Conservation (phyloP, 805 yeast genomes). For the Metschnikowia colocasiae region DNA sequence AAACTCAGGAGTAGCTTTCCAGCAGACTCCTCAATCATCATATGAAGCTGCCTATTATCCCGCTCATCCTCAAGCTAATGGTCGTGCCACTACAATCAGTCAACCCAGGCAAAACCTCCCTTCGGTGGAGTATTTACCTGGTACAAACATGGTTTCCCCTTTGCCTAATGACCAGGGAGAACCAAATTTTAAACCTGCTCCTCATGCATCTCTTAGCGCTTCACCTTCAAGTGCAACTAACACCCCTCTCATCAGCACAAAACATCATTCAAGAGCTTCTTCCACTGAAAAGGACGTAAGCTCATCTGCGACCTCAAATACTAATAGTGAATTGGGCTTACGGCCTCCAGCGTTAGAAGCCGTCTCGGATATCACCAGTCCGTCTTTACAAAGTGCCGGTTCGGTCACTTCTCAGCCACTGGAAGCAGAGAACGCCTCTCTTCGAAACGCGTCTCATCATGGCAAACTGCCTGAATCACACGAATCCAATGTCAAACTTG, state of each 20-base stretch:
- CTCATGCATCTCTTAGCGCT: neutral
- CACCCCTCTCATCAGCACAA: neutral
- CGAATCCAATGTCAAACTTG: constrained; percentile 7
- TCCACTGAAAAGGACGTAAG: neutral
- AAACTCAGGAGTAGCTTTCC: neutral
- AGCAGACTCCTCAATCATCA: neutral
- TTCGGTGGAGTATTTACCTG: neutral
- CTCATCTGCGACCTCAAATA: neutral
- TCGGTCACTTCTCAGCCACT: neutral
- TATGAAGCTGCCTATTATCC: neutral
- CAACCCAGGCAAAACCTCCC: neutral
- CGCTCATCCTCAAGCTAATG: neutral
- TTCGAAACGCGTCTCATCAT: neutral
- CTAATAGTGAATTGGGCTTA: constrained; percentile 1
- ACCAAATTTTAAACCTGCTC: neutral
- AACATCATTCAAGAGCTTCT: neutral
- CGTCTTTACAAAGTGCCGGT: constrained; percentile 2
- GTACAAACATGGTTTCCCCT: neutral
- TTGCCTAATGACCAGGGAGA: neutral
- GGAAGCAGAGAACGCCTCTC: neutral
- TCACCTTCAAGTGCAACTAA: neutral
- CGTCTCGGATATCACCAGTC: neutral
- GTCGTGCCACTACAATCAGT: neutral
- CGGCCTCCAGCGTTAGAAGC: neutral
- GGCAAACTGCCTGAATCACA: neutral